Conservation (phyloP, 768 basidiomycete genomes). For the Suillus placidus region DNA sequence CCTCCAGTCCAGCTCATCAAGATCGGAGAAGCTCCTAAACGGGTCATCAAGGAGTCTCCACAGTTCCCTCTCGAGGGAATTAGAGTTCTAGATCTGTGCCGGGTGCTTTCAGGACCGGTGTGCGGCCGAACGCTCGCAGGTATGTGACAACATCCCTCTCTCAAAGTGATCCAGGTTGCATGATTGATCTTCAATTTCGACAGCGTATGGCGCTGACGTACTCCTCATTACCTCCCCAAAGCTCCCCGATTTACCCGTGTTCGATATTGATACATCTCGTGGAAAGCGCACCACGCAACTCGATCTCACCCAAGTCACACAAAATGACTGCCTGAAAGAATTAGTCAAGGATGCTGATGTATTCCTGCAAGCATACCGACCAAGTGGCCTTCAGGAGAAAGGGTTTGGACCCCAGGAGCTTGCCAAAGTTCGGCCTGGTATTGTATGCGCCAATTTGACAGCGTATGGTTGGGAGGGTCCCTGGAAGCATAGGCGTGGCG, state of each 20-base stretch:
- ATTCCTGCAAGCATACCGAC: slow-evolving; percentile 64
- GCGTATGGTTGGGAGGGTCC: slow-evolving; percentile 64
- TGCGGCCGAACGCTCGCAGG: slow-evolving; percentile 61
- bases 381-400: slow-evolving; percentile 48
- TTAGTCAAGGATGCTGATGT: slow-evolving; percentile 53
- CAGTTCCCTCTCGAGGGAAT: slow-evolving; percentile 49
- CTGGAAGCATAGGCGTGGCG: slow-evolving; percentile 56
- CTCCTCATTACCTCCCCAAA: slow-evolving; percentile 56
- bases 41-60: slow-evolving; percentile 17
- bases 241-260: slow-evolving; percentile 50
- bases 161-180: not conserved
- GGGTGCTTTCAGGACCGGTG: slow-evolving; percentile 61
- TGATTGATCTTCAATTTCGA: not conserved
- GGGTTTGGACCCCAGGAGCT: slow-evolving; percentile 52
- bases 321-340: slow-evolving; percentile 34
- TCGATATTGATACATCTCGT: slow-evolving; percentile 62
- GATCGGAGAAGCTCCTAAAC: slow-evolving; percentile 50
- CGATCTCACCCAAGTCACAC: slow-evolving; percentile 42
- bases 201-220: slow-evolving; percentile 62
- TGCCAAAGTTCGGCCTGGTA: slow-evolving; percentile 41
- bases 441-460: slow-evolving; percentile 55
- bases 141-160: slow-evolving; percentile 21
- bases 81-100: slow-evolving; percentile 58
- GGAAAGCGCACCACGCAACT: slow-evolving; percentile 67
- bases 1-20: slow-evolving; percentile 48